Evolutionary conservation across 768 basidiomycete species (phyloP).

Genomic region (Dacryopinax spathularia): DNA sequence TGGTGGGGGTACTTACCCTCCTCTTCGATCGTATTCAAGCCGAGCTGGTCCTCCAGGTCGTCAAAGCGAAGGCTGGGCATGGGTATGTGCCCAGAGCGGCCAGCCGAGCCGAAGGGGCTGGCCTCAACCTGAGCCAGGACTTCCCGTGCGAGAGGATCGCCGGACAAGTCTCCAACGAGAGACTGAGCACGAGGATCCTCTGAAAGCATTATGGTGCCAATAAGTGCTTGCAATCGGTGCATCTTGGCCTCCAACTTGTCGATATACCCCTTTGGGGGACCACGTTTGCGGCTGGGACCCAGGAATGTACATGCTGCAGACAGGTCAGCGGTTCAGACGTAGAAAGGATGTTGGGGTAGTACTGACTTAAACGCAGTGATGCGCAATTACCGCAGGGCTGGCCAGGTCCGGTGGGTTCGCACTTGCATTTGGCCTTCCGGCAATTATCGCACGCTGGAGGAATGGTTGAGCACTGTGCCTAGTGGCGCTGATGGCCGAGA

Average conservation of each 20-base stretch:
- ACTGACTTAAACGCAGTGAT: constrained; percentile 40
- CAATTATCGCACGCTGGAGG: constrained; percentile 66
- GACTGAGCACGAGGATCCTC: constrained; percentile 30
- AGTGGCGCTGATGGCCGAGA: neutral
- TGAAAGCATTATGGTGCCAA: constrained; percentile 64
- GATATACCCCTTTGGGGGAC: constrained; percentile 87
- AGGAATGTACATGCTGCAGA: constrained; percentile 49
- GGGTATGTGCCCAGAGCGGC: constrained; percentile 26
- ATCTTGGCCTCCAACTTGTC: constrained; percentile 84
- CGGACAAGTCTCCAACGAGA: constrained; percentile 32
- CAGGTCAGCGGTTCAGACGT: constrained; percentile 24
- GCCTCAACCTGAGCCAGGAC: constrained; percentile 71
- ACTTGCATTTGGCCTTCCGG: constrained; percentile 76
- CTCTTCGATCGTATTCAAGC: neutral
- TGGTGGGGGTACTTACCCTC: neutral
- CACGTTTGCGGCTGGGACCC: constrained; percentile 63
- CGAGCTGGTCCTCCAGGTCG: neutral
- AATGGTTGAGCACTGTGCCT: neutral
- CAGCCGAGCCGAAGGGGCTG: constrained; percentile 62
- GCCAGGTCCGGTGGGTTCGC: constrained; percentile 47
- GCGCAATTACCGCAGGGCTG: constrained; percentile 66
- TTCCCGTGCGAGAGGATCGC: constrained; percentile 68
- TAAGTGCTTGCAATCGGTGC: constrained; percentile 79
- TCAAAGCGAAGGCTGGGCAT: constrained; percentile 9
- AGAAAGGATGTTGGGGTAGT: neutral